Evolutionary conservation across 768 basidiomycete genomes (phyloP).

Genomic region (Antrodiella citrinella): DNA sequence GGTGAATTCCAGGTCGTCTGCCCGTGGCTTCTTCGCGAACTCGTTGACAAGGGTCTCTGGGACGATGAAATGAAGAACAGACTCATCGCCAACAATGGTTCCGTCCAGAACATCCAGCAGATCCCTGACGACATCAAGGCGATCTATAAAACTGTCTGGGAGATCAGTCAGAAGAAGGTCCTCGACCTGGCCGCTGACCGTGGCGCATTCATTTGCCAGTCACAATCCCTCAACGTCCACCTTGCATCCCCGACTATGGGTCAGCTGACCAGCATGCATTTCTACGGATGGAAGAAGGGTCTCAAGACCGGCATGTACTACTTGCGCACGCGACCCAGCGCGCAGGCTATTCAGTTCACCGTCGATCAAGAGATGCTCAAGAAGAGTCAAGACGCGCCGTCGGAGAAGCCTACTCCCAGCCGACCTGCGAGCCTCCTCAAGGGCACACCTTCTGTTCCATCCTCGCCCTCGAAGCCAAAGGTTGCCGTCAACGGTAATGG

Average conservation of each 20-base stretch:
- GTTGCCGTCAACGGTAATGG: conserved; percentile 1
- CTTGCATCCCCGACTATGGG: conserved; percentile 82
- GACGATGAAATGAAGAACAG: conserved; percentile 99
- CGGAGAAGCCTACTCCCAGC: conserved; percentile 1
- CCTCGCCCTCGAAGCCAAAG: background rate
- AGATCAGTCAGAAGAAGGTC: conserved; percentile 97
- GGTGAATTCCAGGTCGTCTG: conserved; percentile 99
- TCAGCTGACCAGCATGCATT: conserved; percentile 94
- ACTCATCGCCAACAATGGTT: conserved; percentile 95
- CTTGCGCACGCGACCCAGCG: conserved; percentile 88
- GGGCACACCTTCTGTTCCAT: conserved; percentile 2
- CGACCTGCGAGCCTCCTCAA: background rate
- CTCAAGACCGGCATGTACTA: conserved; percentile 99
- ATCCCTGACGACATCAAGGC: conserved; percentile 92
- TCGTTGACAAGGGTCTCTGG: conserved; percentile 93
- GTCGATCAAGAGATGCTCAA: conserved; percentile 78
- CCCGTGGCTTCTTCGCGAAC: conserved; percentile 97
- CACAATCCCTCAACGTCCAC: conserved; percentile 91
- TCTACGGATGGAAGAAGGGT: conserved; percentile 99
- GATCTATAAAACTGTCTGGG: conserved; percentile 99
- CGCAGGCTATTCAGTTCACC: conserved; percentile 96
- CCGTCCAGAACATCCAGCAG: conserved; percentile 75
- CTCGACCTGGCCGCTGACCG: conserved; percentile 98
- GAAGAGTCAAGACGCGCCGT: conserved; percentile 27
- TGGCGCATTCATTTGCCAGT: conserved; percentile 96